These are phyloP conservation scores for Candida neerlandica DNA, from an alignment of 1,139 yeast genomes.

Conservation along the genomic window DNA sequence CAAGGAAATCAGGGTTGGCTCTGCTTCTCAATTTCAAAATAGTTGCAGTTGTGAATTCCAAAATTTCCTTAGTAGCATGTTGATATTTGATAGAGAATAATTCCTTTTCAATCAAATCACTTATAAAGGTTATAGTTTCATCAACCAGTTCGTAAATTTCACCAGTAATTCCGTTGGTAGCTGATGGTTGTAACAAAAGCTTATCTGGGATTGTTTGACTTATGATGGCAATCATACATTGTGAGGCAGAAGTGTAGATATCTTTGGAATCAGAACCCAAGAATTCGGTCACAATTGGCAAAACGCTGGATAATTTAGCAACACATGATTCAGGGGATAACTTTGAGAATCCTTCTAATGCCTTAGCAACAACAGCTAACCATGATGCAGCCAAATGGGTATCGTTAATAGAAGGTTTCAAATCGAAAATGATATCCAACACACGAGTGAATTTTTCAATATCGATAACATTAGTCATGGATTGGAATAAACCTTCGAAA, in stretches of 20 bases:
- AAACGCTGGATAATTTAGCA: conserved; percentile 55
- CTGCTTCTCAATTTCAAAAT: conserved; percentile 67
- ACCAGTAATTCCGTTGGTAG: conserved; percentile 35
- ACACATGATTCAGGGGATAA: conserved; percentile 63
- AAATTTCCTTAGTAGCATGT: conserved; percentile 72
- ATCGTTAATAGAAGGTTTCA: conserved; percentile 82
- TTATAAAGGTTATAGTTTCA: conserved; percentile 48
- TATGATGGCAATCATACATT: conserved; percentile 79
- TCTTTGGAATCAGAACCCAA: conserved; percentile 68
- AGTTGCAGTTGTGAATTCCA: conserved; percentile 67
- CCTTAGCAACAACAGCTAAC: conserved; percentile 93
- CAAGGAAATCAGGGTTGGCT: conserved; percentile 71
- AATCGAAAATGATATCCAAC: conserved; percentile 70
- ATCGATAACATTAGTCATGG: conserved; percentile 69
- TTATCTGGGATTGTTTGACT: conserved; percentile 67
- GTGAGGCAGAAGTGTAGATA: conserved; percentile 77
- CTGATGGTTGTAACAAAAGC: conserved; percentile 54
- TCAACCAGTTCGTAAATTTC: conserved; percentile 60
- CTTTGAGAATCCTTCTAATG: conserved; percentile 66
- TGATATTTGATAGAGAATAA: conserved; percentile 75
- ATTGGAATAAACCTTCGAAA: conserved; percentile 79
- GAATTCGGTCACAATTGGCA: conserved; percentile 60
- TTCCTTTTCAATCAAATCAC: conserved; percentile 55
- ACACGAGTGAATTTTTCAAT: conserved; percentile 63
- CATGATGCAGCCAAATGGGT: conserved; percentile 88